Base-by-base conservation (phyloP, 177 flowering plant genomes). In the Vitis hybrid region DNA sequence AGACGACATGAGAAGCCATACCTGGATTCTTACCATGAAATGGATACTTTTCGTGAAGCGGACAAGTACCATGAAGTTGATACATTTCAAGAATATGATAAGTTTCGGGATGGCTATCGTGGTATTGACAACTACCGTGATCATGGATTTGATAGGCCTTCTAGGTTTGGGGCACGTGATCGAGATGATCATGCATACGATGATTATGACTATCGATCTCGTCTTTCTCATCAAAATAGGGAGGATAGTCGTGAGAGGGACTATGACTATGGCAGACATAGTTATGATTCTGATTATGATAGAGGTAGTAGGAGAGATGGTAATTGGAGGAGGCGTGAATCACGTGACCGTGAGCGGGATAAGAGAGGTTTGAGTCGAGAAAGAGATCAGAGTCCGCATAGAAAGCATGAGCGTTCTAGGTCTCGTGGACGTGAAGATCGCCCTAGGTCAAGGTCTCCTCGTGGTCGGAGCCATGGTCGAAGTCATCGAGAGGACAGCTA, bases 221-320 rank as follows among this genome's bases (percentile, higher is more conserved):
- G 90, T 60, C 11, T 39, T 57, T 74, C 95, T 34, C 89, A 81
- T 70, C 88, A 78, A 63, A 83, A 70, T 68, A 83, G 98, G 77
- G 98, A 84, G 74, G 83, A 77, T 59, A 95, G 99, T 67, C 92
- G 84, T 72, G 99, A 95, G 57, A 91, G 88, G 75, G 98, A 93
- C 75, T 85, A 85, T 83, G 94, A 86, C 51, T 76, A 82, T 76
- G 84, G 88, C 10, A 82, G 95, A 64, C 82, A 76, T 62, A 85
- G 94, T 76, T 88, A 90, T 84, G 99, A 93, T 82, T 90, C 97
- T 72, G 98, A 95, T 72, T 81, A 90, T 83, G 98, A 95, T 1
- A 81, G 92, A 78, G 85, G 90, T 18, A 78, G 82, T 62, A 82
- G 88, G 73, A 90, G 93, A 80, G 94, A 93, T 52, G 72, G 84